Percentiles rank a stretch among this genome's conserved stretches.
phyloP scores from a whole-genome alignment of 2,329 filamentous ascomycete genomes.

The Colletotrichum liaoningense region DNA sequence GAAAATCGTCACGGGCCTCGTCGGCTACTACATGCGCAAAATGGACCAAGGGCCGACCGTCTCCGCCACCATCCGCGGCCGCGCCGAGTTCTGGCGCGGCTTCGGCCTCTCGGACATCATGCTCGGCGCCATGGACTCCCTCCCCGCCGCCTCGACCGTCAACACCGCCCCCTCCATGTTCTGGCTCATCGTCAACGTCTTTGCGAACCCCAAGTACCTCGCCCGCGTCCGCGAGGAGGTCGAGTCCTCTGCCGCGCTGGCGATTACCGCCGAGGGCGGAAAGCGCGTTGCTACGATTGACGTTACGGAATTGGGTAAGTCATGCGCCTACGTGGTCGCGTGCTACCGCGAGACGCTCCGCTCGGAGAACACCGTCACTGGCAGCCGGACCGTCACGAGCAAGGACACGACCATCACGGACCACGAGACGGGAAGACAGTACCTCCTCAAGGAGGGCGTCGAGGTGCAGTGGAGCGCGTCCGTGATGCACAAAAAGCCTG shows the following conservation, averaged over 20 bases:
- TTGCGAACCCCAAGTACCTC: constrained; percentile 41
- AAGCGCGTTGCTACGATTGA: constrained; percentile 44
- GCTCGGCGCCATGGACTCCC: constrained; percentile 44
- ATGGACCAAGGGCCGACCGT: constrained; percentile 41
- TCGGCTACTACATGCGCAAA: constrained; percentile 43
- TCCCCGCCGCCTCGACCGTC: constrained; percentile 44
- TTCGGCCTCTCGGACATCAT: constrained; percentile 43
- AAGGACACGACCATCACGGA: constrained; percentile 50
- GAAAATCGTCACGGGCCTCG: constrained; percentile 41
- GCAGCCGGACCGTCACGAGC: constrained; percentile 51
- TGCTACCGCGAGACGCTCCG: constrained; percentile 58
- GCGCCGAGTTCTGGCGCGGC: constrained; percentile 42
- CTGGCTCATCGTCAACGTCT: constrained; percentile 49
- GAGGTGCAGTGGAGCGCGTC: constrained; percentile 43
- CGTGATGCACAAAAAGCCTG: constrained; percentile 39
- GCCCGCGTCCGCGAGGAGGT: constrained; percentile 46
- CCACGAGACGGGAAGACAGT: constrained; percentile 37
- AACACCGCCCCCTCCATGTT: constrained; percentile 52
- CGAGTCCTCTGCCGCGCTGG: constrained; percentile 32
- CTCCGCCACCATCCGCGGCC: constrained; percentile 44
- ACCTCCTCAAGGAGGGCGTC: constrained; percentile 42
- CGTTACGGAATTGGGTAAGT: constrained; percentile 47
- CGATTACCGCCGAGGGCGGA: constrained; percentile 12
- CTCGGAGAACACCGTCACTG: constrained; percentile 48
- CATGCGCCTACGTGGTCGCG: constrained; percentile 54